Conservation (phyloP, 2,329 filamentous ascomycete genomes). For the Colletotrichum destructivum region DNA sequence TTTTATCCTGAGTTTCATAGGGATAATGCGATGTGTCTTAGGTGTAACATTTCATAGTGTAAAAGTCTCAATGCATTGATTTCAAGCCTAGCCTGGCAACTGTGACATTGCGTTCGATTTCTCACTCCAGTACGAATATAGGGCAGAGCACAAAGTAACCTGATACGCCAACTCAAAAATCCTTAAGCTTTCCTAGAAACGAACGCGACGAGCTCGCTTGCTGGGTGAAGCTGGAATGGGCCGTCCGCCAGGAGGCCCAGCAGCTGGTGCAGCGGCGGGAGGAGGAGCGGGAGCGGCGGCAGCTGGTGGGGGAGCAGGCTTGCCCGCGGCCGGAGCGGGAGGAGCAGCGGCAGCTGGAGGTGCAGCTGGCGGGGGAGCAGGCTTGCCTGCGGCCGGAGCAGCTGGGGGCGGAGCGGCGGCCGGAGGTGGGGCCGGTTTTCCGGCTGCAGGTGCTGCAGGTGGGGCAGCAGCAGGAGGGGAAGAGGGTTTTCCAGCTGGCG, state of each 20-base stretch:
- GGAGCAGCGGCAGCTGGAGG: constrained; percentile 5
- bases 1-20: no score
- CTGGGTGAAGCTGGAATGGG: constrained; percentile 10
- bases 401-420: neutral
- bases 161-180: neutral
- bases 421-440: neutral
- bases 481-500: constrained; percentile 25
- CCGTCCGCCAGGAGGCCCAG: constrained; percentile 10
- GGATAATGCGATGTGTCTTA: no score
- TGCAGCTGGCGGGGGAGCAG: neutral
- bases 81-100: neutral
- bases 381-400: neutral
- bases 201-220: constrained; percentile 3
- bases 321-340: neutral
- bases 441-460: neutral
- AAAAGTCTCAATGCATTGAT: neutral
- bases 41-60: no score
- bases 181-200: neutral
- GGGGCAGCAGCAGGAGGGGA: constrained; percentile 9
- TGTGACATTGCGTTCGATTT: neutral
- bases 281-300: neutral
- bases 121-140: constrained; percentile 3
- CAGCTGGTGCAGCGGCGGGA: neutral
- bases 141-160: neutral
- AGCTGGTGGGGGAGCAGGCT: neutral